phyloP scores from a whole-genome alignment of 208 protist species.

The Trichomonas tenax region DNA sequence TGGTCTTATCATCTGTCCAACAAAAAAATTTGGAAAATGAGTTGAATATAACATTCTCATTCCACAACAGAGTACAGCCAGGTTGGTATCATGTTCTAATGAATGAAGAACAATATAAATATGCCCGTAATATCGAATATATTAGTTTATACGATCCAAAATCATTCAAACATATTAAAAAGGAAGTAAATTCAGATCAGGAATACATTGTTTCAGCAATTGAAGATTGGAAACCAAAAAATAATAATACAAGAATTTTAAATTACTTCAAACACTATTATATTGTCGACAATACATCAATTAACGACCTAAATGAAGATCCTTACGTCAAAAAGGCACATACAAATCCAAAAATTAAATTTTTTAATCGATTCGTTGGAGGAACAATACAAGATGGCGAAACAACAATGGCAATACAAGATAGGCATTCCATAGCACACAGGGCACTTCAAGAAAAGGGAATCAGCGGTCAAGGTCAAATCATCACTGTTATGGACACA shows the following conservation, averaged over 20 bases:
- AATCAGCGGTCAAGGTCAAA: background rate
- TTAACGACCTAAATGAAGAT: background rate
- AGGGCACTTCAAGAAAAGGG: background rate
- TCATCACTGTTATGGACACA: background rate
- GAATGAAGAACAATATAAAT: background rate
- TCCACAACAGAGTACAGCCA: background rate
- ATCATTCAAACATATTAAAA: background rate
- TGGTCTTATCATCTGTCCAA: background rate
- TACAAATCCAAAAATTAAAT: background rate
- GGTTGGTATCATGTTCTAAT: background rate
- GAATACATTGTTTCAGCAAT: background rate
- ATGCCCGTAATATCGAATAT: background rate
- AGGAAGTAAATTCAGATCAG: background rate
- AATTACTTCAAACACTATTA: background rate
- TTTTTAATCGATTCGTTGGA: background rate
- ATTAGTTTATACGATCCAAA: background rate
- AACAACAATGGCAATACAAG: background rate
- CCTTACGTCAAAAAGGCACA: background rate
- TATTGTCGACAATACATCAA: background rate
- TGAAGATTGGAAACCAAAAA: background rate
- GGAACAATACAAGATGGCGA: background rate
- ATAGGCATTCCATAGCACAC: background rate
- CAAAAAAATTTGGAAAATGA: background rate
- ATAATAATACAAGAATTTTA: background rate
- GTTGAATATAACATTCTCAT: background rate